phyloP scores from a whole-genome alignment of 2,329 filamentous ascomycete genomes.

The Fusarium nanum region DNA sequence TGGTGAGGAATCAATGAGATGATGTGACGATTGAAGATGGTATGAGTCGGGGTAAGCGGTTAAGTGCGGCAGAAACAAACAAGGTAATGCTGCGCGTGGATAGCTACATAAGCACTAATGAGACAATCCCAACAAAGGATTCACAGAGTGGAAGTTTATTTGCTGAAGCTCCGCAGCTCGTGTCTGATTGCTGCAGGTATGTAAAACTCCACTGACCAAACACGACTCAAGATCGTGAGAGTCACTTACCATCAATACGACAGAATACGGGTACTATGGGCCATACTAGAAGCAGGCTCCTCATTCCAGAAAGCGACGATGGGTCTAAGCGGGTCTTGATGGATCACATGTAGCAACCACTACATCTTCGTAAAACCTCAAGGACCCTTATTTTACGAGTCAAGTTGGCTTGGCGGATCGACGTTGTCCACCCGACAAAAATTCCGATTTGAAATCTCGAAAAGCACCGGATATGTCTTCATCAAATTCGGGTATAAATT shows the following conservation, averaged over 20 bases:
- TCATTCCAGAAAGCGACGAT: background rate
- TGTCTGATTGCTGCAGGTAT: background rate
- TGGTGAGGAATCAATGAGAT: background rate
- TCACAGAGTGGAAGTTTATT: background rate
- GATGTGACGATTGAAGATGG: conserved; percentile 10
- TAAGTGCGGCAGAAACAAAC: conserved; percentile 25
- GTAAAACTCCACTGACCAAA: background rate
- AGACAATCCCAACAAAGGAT: background rate
- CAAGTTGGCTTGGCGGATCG: conserved; percentile 1
- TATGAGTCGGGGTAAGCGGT: conserved; percentile 16
- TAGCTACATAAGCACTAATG: background rate
- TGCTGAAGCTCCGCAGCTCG: background rate
- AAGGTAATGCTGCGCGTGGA: conserved; percentile 9
- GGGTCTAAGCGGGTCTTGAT: conserved; percentile 1
- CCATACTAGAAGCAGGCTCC: background rate
- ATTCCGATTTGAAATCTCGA: background rate
- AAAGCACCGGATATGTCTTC: background rate
- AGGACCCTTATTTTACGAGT: conserved; percentile 1
- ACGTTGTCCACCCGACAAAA: background rate
- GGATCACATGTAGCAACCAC: background rate
- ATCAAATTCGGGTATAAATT: conserved; percentile 38
- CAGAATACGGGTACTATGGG: background rate
- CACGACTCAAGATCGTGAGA: background rate
- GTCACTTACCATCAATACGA: background rate
- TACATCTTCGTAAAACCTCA: background rate